Base-by-base conservation (phyloP, 495 filamentous ascomycete species). In the Penicillium goetzii region DNA sequence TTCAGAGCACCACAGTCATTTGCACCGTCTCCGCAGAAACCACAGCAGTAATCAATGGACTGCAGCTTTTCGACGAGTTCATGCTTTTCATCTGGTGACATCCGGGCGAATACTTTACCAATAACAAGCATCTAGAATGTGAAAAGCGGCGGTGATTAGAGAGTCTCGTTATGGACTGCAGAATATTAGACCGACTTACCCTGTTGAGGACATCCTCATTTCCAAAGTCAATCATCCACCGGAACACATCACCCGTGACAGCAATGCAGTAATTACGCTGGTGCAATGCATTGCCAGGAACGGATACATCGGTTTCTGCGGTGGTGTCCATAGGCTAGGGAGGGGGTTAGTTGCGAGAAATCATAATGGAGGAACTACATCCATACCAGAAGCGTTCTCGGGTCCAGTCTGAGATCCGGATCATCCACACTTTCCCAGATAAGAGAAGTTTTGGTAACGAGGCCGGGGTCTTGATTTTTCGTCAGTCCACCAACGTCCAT, bases 41-140 rank as follows among this genome's bases (percentile, higher is more conserved):
- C 93, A 69, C 87, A 91, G 69, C 92, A 96, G 76, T 98, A 98
- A 73, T 93, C 95, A 60, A 99, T 90, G 64, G 92, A 93, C 70
- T 99, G 96, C 21, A 99, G 85, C 72, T 97, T 98, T 74, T 98
- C 93, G 14, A 99, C 92, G 11, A 99, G 81, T 72, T 99, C 96
- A 73, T 98, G 94, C 72, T 99, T 99, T 76, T 99, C 95, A 74
- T 99, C 96, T 0, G 96, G 96, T 17, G 93, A 97, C 96, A 99
- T 99, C 62, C 96, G 87, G 26, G 96, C 96, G 76, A 97, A 99
- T 1, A 99, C 91, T 79, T 95, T 95, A 26, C 93, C 92, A 59
- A 86, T 84, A 30, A 95, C 90, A 63, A 99, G 90, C 86, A 97
- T 92, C 85, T 93, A 36, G 0, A 26, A 4, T 41, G 60, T 34